phyloP scores from a whole-genome alignment of 805 yeast genomes.

The Candida pini region DNA sequence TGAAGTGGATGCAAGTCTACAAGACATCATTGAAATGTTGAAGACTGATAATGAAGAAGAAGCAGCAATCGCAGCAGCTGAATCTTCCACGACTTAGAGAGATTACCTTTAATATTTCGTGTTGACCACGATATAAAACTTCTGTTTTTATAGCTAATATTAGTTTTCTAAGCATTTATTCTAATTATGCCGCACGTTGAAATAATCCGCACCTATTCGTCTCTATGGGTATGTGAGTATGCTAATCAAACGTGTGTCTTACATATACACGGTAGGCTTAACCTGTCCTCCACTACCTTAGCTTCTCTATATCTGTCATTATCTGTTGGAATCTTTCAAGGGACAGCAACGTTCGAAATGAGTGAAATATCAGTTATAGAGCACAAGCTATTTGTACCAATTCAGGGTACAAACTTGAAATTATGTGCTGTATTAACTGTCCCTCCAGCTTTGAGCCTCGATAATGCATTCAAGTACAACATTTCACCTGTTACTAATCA shows the following conservation, averaged over 20 bases:
- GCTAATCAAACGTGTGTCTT: no score
- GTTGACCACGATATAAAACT: background rate
- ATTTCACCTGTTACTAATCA: slow-evolving; percentile 15
- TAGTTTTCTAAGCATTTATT: no score
- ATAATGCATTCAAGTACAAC: slow-evolving; percentile 8
- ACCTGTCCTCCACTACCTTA: no score
- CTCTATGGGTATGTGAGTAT: no score
- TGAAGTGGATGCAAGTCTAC: slow-evolving; percentile 63
- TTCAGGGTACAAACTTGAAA: background rate
- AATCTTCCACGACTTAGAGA: no score
- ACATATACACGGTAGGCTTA: no score
- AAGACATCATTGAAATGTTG: slow-evolving; percentile 43
- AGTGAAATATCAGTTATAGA: background rate
- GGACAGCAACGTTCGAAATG: no score
- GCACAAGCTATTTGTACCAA: background rate
- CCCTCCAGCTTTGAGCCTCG: background rate
- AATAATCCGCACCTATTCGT: no score
- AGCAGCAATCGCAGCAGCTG: no score
- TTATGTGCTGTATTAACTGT: background rate
- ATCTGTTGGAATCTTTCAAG: background rate
- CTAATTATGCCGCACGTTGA: no score
- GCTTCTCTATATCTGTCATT: background rate
- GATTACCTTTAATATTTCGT: no score
- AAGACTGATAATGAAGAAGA: slow-evolving; percentile 18
- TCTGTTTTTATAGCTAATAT: background rate